These are phyloP conservation scores for Corylus americana DNA, from an alignment of 306 rosid species.

Conservation along the genomic window DNA sequence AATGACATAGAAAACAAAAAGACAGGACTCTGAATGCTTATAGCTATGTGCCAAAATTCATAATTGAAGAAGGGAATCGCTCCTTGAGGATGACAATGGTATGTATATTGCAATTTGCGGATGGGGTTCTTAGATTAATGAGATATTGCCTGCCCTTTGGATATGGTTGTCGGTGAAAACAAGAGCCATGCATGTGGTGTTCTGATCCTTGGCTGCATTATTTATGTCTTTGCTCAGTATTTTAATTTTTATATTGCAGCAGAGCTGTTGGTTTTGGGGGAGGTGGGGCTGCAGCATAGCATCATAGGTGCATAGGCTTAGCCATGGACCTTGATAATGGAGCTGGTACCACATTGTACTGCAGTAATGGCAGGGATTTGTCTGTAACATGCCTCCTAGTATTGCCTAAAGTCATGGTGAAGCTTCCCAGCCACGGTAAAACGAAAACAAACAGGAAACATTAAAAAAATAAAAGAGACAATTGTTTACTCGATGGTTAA, in stretches of 20 bases:
- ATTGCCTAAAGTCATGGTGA: neutral
- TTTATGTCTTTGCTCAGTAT: constrained; percentile 12
- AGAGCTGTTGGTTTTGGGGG: neutral
- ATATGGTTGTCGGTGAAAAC: constrained; percentile 48
- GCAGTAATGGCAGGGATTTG: neutral
- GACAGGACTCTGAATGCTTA: neutral
- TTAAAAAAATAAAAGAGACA: neutral
- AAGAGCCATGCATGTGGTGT: constrained; percentile 43
- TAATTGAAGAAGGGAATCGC: neutral
- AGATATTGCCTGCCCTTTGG: constrained; percentile 32
- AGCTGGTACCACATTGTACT: neutral
- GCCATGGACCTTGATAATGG: neutral
- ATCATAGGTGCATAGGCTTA: no score
- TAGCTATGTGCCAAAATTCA: neutral
- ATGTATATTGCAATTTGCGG: constrained; percentile 4
- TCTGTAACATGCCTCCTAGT: neutral
- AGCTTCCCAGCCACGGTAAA: neutral
- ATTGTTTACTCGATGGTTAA: neutral
- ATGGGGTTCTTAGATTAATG: constrained; percentile 16
- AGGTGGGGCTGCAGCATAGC: neutral
- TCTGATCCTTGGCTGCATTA: constrained; percentile 34
- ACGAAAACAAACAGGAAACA: no score
- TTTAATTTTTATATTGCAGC: neutral
- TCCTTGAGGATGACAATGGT: neutral
- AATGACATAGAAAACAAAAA: neutral